Evolutionary conservation across 2,329 filamentous ascomycete genomes (phyloP).

Genomic region (Exophiala sp.): DNA sequence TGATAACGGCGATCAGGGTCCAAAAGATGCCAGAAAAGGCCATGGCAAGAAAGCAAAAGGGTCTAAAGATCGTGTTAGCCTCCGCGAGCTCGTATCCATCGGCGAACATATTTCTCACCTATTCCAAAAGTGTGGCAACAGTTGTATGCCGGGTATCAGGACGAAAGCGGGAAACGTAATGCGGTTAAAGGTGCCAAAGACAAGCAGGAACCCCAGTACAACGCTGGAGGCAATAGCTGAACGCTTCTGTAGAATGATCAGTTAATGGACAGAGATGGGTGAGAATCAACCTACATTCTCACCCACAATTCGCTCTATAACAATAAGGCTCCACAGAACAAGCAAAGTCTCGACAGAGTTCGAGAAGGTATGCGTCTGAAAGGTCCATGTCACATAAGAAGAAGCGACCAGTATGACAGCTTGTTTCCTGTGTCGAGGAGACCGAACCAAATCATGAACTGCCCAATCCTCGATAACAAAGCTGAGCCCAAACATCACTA

Average conservation of each 20-base stretch:
- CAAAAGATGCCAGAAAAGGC: slow-evolving; percentile 61
- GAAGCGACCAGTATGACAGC: slow-evolving; percentile 84
- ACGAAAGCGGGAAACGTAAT: slow-evolving; percentile 96
- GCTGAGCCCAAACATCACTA: slow-evolving; percentile 89
- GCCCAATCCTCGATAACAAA: slow-evolving; percentile 98
- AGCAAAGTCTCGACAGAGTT: slow-evolving; percentile 93
- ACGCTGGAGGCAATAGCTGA: slow-evolving; percentile 70
- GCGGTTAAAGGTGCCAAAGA: slow-evolving; percentile 89
- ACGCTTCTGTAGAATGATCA: slow-evolving; percentile 51
- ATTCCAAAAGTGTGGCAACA: slow-evolving; percentile 77
- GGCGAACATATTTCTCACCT: slow-evolving; percentile 51
- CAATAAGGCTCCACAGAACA: slow-evolving; percentile 85
- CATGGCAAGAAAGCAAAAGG: slow-evolving; percentile 57
- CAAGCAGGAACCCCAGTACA: slow-evolving; percentile 70
- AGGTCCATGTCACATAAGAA: slow-evolving; percentile 98
- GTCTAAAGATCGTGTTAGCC: slow-evolving; percentile 37
- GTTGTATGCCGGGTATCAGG: slow-evolving; percentile 70
- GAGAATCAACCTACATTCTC: slow-evolving; percentile 56
- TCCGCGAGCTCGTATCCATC: neutral
- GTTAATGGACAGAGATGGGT: neutral
- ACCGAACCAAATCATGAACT: slow-evolving; percentile 79
- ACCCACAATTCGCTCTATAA: slow-evolving; percentile 79
- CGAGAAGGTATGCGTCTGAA: slow-evolving; percentile 96
- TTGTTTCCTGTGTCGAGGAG: slow-evolving; percentile 62
- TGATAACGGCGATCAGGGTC: slow-evolving; percentile 63